Percentiles rank a stretch among this genome's conserved stretches.
These are phyloP conservation scores for Phialocephala sp. DNA, from an alignment of 2,329 filamentous ascomycete genomes.

Conservation along the genomic window DNA sequence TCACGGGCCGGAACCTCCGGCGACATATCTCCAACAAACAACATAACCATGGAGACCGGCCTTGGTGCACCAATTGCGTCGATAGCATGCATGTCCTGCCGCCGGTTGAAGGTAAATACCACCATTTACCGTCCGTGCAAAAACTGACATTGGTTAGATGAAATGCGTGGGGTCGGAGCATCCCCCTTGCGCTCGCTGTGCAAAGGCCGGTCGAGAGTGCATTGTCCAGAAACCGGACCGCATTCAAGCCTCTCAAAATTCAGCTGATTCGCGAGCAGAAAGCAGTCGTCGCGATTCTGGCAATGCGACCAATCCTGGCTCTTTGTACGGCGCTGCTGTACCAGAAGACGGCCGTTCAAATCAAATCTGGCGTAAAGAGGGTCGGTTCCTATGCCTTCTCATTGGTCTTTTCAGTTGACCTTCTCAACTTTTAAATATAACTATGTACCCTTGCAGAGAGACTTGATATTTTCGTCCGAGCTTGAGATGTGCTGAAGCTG, in stretches of 20 bases:
- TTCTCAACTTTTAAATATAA: background rate
- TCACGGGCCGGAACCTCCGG: background rate
- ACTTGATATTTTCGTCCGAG: no score
- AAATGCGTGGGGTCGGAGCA: conserved; percentile 20
- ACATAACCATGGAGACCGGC: conserved; percentile 10
- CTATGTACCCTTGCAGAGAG: background rate
- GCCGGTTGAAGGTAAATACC: conserved; percentile 14
- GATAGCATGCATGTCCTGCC: conserved; percentile 16
- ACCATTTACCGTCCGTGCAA: background rate
- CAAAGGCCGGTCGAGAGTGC: conserved; percentile 21
- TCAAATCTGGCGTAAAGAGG: conserved; percentile 3
- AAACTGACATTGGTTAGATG: conserved; percentile 17
- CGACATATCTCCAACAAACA: background rate
- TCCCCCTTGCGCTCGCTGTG: conserved; percentile 23
- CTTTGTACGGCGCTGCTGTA: background rate
- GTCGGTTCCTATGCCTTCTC: background rate
- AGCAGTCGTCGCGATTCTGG: background rate
- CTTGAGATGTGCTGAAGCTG: background rate
- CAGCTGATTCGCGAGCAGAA: background rate
- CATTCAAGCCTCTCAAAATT: background rate
- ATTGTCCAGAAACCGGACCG: conserved; percentile 12
- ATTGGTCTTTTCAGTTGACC: background rate
- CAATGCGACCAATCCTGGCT: background rate
- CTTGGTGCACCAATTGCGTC: background rate
- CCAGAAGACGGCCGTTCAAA: background rate